Percentiles rank a stretch among this genome's conserved stretches.
These are phyloP conservation scores for Saksenaea vasiformis DNA, from an alignment of 371 early-diverging fungal species.

Conservation along the genomic window DNA sequence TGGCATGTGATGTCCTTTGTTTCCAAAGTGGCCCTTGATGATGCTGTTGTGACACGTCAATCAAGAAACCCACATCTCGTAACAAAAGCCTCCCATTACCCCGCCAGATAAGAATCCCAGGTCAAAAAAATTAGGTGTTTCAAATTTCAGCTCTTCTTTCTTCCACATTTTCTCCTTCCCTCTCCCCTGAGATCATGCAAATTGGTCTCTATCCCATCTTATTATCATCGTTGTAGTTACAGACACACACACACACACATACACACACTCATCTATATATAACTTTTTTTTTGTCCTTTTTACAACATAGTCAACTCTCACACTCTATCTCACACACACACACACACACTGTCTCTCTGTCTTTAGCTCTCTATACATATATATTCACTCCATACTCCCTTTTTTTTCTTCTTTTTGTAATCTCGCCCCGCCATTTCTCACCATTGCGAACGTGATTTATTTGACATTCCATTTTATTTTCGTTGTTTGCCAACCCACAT, in stretches of 20 bases:
- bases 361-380: background rate
- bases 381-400: background rate
- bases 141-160: background rate
- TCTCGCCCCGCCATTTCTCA: background rate
- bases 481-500: background rate
- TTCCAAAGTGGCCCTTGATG: conserved; percentile 1
- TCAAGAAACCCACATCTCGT: conserved; percentile 4
- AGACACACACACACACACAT: too few species aligned
- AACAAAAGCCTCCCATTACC: background rate
- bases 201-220: background rate
- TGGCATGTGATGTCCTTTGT: conserved; percentile 4
- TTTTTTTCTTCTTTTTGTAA: background rate
- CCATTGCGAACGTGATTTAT: background rate
- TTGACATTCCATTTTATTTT: background rate
- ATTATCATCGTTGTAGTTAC: background rate
- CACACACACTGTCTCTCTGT: background rate
- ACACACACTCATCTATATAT: background rate
- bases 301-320: too few species aligned
- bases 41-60: conserved; percentile 3
- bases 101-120: conserved; percentile 5
- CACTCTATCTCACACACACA: too few species aligned
- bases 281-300: background rate
- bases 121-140: conserved; percentile 4
- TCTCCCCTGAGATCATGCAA: background rate
- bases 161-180: background rate